Evolutionary conservation across 306 rosid genomes (phyloP), one percentile per base, ranked within the genome.

Genomic region (Fragaria iinumae): DNA sequence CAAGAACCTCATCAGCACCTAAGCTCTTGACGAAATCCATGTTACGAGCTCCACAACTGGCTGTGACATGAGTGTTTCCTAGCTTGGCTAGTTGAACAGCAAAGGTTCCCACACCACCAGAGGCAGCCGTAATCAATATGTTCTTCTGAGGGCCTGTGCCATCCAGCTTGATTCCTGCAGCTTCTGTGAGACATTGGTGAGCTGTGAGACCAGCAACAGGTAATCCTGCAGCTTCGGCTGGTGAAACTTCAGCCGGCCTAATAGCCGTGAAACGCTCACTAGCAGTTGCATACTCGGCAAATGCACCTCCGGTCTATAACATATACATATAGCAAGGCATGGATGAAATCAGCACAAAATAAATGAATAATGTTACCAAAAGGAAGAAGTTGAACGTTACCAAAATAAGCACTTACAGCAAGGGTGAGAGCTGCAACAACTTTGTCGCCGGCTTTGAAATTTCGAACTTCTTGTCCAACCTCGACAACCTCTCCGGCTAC

Each of bases 21-120:
- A 91, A 80, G 50, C 87, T 82, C 79, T 83, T 87, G 80, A 93
- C 85, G 0, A 93, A 43, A 8, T 93, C 79, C 1, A 91, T 74
- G 88, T 93, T 93, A 77, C 93, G 93, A 20, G 89, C 87, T n/a
- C 98, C 95, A 55, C 98, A 93, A 0, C 96, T 93, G 71, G 95
- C 91, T 0, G 96, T 93, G 39, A 93, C 96, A 38, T 90, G 93
- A 14, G 93, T 74, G 82, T 93, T 93, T 25, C 90, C 96, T 0
- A 93, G 90, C 87, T 93, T 93, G 6, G 98, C 96, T 14, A 93
- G 71, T 77, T 93, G 98, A 63, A 93, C 88, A 2, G 92, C 97
- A 55, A 88, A 89, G 27, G 87, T 93, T 5, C 97, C 98, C 32
- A 93, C 96, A 38, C 98, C 98, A 3, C 98, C 97, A 2, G 92